Base-by-base conservation (phyloP, 1,284 basidiomycete genomes). In the Anthracocystis walkeri region DNA sequence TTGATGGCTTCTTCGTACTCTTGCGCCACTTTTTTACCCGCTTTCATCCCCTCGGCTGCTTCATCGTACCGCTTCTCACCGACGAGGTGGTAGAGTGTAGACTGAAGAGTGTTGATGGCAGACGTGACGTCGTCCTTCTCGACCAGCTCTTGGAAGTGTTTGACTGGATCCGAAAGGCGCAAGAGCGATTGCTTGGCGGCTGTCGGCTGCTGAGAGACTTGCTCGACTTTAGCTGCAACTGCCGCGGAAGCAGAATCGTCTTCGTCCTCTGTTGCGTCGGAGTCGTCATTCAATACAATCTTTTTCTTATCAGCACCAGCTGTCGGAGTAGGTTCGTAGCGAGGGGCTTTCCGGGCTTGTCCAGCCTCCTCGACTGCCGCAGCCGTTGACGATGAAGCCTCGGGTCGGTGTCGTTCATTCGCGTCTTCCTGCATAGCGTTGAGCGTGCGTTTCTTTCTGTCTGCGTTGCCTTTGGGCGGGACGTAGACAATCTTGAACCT, bases 1-100 rank as follows among this genome's bases (percentile, higher is more conserved):
- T 61, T 60, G 60, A 76, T 72, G 7, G 74, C 74, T 33, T 76
- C 74, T 44, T 76, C 74, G 29, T 76, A 76, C 41, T 76, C 65
- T 45, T 68, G 65, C 10, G 65, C 68, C 11, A 57, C 65, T 35
- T 58, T 59, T 23, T 76, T 76, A 8, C 61, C 68, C 16, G 61
- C 62, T 16, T 46, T 56, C 31, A 72, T 50, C 38, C 74, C 62
- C 8, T 56, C 56, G 1, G 58, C 59, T 44, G 52, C 59, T 25
- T 20, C 6, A 4, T 53, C 58, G 46, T 76, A 76, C 40, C 54
- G 42, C 29, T 66, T 65, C 23, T 73, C 44, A 7, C 31, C 38
- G 3, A 75, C 56, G 18, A 63, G 57, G n/a, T 58, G 50, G 31
- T 64, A 48, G 58, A 81, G 68, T 2, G 71, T 75, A 1, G 55